Conservation (phyloP, 2,329 filamentous ascomycete species). For the Geosmithia putterillii region DNA sequence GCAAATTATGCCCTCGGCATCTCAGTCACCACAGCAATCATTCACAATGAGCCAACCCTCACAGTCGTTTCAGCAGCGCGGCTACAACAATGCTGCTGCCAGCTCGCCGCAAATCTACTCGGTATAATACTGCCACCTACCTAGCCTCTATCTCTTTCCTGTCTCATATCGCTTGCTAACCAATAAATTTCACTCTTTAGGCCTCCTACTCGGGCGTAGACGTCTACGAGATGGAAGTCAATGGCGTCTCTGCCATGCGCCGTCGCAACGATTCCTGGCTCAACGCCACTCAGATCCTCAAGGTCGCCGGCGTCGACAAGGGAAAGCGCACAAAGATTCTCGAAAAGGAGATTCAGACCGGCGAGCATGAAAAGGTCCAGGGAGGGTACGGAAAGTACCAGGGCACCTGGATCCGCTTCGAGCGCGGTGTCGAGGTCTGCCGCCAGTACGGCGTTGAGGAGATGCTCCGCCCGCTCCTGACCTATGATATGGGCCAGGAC, state of each 20-base stretch:
- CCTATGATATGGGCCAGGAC: constrained; percentile 70
- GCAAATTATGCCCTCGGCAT: constrained; percentile 24
- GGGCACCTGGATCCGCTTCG: constrained; percentile 95
- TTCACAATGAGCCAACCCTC: constrained; percentile 45
- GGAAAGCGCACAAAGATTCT: constrained; percentile 95
- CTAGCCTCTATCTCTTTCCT: background rate
- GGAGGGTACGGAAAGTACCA: constrained; percentile 98
- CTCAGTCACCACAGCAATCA: constrained; percentile 42
- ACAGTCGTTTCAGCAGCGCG: constrained; percentile 20
- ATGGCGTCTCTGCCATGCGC: constrained; percentile 88
- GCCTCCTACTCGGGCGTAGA: constrained; percentile 92
- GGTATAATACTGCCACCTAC: constrained; percentile 29
- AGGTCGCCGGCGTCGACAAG: constrained; percentile 94
- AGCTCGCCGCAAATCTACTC: constrained; percentile 50
- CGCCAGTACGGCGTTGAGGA: constrained; percentile 69
- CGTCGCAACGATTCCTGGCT: constrained; percentile 90
- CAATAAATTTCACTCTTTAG: constrained; percentile 20
- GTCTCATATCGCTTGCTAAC: background rate
- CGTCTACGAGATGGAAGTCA: constrained; percentile 98
- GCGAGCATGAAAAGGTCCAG: constrained; percentile 96
- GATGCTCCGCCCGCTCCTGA: constrained; percentile 58
- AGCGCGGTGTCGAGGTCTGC: constrained; percentile 85
- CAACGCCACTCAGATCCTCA: constrained; percentile 96
- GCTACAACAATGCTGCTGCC: constrained; percentile 12
- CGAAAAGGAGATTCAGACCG: constrained; percentile 93